Evolutionary conservation across 192 early-diverging fungal species (phyloP).

Genomic region (Chytriomyces sp.): DNA sequence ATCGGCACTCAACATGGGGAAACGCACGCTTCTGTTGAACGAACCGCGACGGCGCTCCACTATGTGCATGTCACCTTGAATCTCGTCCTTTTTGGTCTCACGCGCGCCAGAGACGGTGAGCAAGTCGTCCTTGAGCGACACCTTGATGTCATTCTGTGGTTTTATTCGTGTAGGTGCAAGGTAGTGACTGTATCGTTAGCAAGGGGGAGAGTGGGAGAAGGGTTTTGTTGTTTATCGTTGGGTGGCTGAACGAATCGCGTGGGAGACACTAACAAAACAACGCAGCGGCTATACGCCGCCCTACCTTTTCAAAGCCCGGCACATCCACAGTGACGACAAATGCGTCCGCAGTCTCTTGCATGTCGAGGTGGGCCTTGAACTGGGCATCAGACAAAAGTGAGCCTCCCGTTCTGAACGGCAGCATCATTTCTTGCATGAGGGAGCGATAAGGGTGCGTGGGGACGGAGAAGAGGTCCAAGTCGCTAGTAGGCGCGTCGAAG

Average conservation of each 20-base stretch:
- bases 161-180: no score
- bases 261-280: no score
- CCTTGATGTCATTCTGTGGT: neutral
- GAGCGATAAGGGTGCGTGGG: no score
- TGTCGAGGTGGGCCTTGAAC: neutral
- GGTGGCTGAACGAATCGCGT: no score
- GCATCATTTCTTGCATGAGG: no score
- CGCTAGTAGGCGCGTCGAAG: no score
- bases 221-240: no score
- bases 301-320: constrained; percentile 2
- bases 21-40: neutral
- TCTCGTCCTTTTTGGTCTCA: neutral
- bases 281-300: no score
- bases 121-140: neutral
- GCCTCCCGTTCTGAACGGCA: neutral
- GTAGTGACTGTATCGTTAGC: no score
- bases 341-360: neutral
- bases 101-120: neutral
- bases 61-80: neutral
- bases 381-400: neutral
- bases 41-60: constrained; percentile 1
- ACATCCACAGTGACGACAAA: neutral
- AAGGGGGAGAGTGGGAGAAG: no score
- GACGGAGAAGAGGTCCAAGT: no score
- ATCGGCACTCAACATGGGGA: no score